Evolutionary conservation across 352 stramenopile species (phyloP).

Genomic region (Globisporangium recalcitrans): DNA sequence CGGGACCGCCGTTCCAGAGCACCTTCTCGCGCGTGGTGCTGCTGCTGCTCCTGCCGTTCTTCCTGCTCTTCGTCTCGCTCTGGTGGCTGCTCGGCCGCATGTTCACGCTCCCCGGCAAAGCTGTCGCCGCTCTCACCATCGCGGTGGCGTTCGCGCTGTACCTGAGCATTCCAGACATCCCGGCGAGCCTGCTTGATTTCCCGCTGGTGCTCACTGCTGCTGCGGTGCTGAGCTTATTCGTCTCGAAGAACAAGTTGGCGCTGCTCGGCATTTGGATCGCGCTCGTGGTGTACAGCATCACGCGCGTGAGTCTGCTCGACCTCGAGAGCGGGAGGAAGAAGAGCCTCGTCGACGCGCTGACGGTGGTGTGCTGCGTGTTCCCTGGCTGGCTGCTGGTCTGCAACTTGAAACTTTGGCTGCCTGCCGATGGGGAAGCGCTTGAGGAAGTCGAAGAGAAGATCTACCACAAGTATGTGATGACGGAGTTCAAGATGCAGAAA

Average conservation of each 20-base stretch:
- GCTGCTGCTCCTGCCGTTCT: conserved; percentile 39
- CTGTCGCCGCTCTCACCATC: conserved; percentile 25
- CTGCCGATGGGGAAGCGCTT: conserved; percentile 39
- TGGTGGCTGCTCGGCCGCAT: conserved; percentile 50
- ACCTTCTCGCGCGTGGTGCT: conserved; percentile 18
- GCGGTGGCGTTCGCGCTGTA: conserved; percentile 43
- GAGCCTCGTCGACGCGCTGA: conserved; percentile 31
- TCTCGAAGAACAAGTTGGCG: conserved; percentile 3
- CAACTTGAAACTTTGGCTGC: conserved; percentile 50
- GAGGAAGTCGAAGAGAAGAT: conserved; percentile 61
- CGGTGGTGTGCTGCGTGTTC: conserved; percentile 38
- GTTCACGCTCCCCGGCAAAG: conserved; percentile 37
- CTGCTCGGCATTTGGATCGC: conserved; percentile 27
- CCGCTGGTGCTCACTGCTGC: conserved; percentile 48
- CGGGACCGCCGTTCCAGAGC: conserved; percentile 13
- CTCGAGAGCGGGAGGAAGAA: conserved; percentile 32
- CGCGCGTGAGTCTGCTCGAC: conserved; percentile 32
- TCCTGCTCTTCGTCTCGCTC: conserved; percentile 40
- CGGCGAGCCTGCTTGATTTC: conserved; percentile 45
- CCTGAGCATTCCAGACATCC: conserved; percentile 44
- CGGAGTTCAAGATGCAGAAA: conserved; percentile 45
- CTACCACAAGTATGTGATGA: conserved; percentile 61
- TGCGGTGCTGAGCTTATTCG: conserved; percentile 13
- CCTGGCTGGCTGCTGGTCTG: conserved; percentile 47
- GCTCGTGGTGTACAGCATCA: conserved; percentile 43